Evolutionary conservation across 495 filamentous ascomycete genomes (phyloP).

Genomic region (Aspergillus steynii): DNA sequence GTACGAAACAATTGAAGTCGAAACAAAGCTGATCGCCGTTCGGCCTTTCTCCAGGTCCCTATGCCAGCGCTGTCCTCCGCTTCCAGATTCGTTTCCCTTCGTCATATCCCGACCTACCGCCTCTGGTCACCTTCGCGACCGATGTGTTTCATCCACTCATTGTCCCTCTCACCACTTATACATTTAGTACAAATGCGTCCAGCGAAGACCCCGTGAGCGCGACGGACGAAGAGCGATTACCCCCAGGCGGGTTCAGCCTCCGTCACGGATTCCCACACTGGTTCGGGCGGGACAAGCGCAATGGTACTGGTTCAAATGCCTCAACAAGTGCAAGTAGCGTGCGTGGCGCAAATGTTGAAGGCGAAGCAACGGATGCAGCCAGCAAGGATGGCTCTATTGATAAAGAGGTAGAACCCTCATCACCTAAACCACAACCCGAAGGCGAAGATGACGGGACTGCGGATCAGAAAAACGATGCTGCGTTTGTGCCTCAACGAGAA

Average conservation of each 20-base stretch:
- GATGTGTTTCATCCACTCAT: conserved; percentile 95
- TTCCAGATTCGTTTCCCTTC: conserved; percentile 87
- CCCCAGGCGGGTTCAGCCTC: conserved; percentile 84
- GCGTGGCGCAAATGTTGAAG: conserved; percentile 14
- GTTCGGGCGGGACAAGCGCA: conserved; percentile 60
- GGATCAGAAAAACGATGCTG: neutral
- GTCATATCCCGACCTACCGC: conserved; percentile 75
- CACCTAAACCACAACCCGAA: conserved; percentile 4
- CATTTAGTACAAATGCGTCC: conserved; percentile 74
- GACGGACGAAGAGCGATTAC: conserved; percentile 75
- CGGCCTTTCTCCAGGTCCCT: conserved; percentile 62
- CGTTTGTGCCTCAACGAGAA: neutral
- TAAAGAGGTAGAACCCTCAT: neutral
- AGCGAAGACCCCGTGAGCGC: conserved; percentile 73
- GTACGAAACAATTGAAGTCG: neutral
- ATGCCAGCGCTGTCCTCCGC: conserved; percentile 81
- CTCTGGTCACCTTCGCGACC: conserved; percentile 80
- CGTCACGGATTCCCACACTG: conserved; percentile 87
- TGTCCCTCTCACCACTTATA: conserved; percentile 85
- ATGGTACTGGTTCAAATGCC: conserved; percentile 26
- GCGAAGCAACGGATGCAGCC: neutral
- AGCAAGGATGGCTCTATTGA: conserved; percentile 2
- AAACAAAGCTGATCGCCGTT: neutral
- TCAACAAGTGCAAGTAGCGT: conserved; percentile 43
- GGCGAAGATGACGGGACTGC: conserved; percentile 11